These are phyloP conservation scores for Sphaerobolus stellatus DNA, from an alignment of 1,284 basidiomycete genomes.

Conservation along the genomic window DNA sequence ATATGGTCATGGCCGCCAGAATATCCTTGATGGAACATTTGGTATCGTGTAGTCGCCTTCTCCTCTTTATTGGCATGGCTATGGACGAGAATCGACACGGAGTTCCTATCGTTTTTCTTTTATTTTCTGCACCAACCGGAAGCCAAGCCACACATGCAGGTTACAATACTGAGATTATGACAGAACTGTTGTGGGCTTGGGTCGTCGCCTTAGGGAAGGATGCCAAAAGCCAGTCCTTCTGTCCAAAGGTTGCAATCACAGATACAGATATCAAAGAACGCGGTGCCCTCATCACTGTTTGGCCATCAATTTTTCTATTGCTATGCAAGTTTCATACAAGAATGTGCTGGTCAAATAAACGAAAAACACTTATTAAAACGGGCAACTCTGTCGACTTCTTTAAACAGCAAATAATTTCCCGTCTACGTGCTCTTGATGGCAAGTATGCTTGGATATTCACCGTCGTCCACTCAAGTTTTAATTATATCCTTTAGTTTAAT, in stretches of 20 bases:
- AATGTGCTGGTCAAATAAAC: constrained; percentile 36
- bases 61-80: constrained; percentile 38
- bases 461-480: neutral
- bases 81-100: constrained; percentile 30
- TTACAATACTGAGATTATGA: constrained; percentile 34
- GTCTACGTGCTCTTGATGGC: neutral
- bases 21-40: constrained; percentile 40
- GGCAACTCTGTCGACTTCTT: neutral
- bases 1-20: constrained; percentile 30
- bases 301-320: constrained; percentile 30
- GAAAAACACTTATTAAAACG: constrained; percentile 14
- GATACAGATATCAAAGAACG: constrained; percentile 39
- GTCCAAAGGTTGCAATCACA: constrained; percentile 32
- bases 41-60: constrained; percentile 31
- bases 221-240: constrained; percentile 20
- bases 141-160: constrained; percentile 31
- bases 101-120: constrained; percentile 34
- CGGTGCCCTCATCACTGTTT: constrained; percentile 29
- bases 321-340: constrained; percentile 39
- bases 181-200: constrained; percentile 29
- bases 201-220: constrained; percentile 14
- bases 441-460: neutral
- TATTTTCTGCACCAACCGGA: constrained; percentile 38
- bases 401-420: constrained; percentile 3
- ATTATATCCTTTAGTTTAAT: neutral